Conservation (phyloP, 305 asterid species). For the Fraxinus baroniana region DNA sequence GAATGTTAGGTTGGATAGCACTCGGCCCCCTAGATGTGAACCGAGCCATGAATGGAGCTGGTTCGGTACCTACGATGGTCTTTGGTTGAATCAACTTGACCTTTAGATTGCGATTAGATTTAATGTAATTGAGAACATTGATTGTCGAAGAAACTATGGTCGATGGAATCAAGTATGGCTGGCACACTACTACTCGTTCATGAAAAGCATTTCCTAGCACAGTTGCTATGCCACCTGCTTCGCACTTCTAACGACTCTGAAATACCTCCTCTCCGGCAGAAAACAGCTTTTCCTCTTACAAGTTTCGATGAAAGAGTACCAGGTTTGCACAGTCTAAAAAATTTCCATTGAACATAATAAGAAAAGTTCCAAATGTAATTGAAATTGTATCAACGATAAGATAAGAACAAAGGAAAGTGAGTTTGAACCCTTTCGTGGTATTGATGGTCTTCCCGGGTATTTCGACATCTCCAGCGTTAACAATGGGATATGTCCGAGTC, state of each 20-base stretch:
- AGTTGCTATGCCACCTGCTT: constrained; percentile 44
- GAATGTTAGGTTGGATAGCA: constrained; percentile 28
- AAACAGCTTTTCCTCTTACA: constrained; percentile 38
- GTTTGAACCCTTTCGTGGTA: constrained; percentile 16
- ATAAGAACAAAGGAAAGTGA: no score
- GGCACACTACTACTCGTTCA: constrained; percentile 21
- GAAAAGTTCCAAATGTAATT: background rate
- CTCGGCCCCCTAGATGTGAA: constrained; percentile 38
- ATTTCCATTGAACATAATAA: background rate
- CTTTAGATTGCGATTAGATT: constrained; percentile 6
- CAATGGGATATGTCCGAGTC: constrained; percentile 30
- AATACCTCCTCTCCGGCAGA: constrained; percentile 22
- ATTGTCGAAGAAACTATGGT: background rate
- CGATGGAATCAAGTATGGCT: constrained; percentile 33
- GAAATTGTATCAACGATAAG: background rate
- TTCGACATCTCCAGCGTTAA: constrained; percentile 38
- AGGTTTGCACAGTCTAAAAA: constrained; percentile 12
- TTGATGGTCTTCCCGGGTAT: constrained; percentile 29
- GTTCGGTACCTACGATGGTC: constrained; percentile 21
- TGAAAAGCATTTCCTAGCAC: constrained; percentile 25
- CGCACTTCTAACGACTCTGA: constrained; percentile 36
- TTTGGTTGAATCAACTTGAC: constrained; percentile 23
- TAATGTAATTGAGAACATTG: constrained; percentile 21
- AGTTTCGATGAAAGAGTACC: constrained; percentile 17
- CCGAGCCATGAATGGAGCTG: constrained; percentile 37